Evolutionary conservation across 257 asterid genomes (phyloP).

Genomic region (Rauvolfia tetraphylla): DNA sequence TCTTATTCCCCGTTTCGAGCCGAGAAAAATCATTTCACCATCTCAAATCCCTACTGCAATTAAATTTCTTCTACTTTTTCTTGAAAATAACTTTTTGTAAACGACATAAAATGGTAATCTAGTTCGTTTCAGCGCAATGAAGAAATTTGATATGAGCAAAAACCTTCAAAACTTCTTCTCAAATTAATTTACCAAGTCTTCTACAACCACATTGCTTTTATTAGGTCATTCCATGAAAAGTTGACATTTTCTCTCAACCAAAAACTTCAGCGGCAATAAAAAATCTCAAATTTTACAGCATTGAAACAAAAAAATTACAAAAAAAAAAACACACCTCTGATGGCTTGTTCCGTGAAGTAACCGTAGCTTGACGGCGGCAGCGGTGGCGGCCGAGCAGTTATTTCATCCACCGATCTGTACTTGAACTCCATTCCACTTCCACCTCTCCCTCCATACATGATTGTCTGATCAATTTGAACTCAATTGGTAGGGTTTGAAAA

Average conservation of each 20-base stretch:
- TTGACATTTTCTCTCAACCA: background rate
- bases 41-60: no score
- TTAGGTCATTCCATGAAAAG: background rate
- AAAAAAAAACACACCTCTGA: slow-evolving; percentile 24
- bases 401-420: slow-evolving; percentile 16
- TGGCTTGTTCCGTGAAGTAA: slow-evolving; percentile 23
- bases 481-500: background rate
- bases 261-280: background rate
- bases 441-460: background rate
- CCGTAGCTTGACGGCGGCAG: background rate
- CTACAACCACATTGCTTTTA: background rate
- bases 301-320: no score
- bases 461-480: background rate
- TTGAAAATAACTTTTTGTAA: background rate
- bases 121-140: background rate
- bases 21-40: no score
- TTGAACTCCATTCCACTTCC: slow-evolving; percentile 30
- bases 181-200: background rate
- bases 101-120: background rate
- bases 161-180: background rate
- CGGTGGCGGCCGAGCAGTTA: background rate
- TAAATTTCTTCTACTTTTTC: no score
- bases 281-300: background rate
- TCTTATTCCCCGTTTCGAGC: background rate
- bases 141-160: background rate